Conservation (phyloP, 495 filamentous ascomycete genomes). For the Penicillium cataractarum region DNA sequence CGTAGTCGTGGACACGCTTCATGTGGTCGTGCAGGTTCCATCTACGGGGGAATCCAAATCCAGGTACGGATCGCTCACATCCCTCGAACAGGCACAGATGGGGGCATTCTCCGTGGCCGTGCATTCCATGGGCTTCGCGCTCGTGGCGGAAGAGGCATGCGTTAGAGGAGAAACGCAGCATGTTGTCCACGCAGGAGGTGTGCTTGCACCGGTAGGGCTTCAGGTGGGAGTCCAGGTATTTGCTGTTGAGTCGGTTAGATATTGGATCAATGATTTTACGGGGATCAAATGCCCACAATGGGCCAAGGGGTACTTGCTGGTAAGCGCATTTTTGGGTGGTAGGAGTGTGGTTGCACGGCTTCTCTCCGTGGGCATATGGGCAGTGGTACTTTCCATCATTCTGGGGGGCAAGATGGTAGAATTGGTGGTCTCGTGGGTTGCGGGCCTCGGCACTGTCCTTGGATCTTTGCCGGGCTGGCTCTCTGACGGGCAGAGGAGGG, state of each 20-base stretch:
- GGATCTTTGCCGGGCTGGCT: slow-evolving; percentile 45
- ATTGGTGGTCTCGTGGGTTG: slow-evolving; percentile 74
- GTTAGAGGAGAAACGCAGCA: slow-evolving; percentile 81
- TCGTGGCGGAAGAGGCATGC: slow-evolving; percentile 94
- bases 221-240: slow-evolving; percentile 91
- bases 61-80: slow-evolving; percentile 77
- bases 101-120: slow-evolving; percentile 89
- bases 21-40: slow-evolving; percentile 97
- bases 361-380: slow-evolving; percentile 71
- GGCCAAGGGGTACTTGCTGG: slow-evolving; percentile 65
- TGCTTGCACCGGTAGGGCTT: slow-evolving; percentile 93
- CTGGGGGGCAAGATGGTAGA: slow-evolving; percentile 72
- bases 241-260: slow-evolving; percentile 61
- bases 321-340: slow-evolving; percentile 97
- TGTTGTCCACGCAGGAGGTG: slow-evolving; percentile 71
- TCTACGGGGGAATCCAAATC: slow-evolving; percentile 86
- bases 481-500: slow-evolving; percentile 41
- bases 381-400: slow-evolving; percentile 87
- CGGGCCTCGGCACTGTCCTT: slow-evolving; percentile 54
- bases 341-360: slow-evolving; percentile 78
- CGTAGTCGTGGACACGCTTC: slow-evolving; percentile 88
- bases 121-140: slow-evolving; percentile 91
- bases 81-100: slow-evolving; percentile 82
- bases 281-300: neutral
- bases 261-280: neutral